These are phyloP conservation scores for Solanum tarijense DNA, from an alignment of 257 asterid genomes.

Conservation along the genomic window DNA sequence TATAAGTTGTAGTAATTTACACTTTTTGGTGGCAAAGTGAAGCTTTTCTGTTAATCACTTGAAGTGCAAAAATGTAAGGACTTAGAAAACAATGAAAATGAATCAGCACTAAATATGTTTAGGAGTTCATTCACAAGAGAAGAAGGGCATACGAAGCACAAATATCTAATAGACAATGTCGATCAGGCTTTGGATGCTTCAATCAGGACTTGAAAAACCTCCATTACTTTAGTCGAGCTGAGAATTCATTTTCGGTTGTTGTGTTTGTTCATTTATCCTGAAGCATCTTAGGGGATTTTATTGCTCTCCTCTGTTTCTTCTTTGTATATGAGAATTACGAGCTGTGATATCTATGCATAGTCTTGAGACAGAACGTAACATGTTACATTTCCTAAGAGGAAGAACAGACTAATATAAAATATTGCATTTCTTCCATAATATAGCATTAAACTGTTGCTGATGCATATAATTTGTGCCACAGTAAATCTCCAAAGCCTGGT, in stretches of 20 bases:
- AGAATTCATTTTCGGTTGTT: neutral
- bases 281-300: neutral
- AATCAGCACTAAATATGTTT: neutral
- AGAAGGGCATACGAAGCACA: neutral
- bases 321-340: neutral
- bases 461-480: neutral
- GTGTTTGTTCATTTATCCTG: neutral
- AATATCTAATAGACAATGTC: neutral
- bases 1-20: neutral
- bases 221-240: neutral
- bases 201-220: neutral
- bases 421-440: neutral
- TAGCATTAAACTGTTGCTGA: neutral
- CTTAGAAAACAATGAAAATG: neutral
- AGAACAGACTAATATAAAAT: neutral
- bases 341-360: neutral
- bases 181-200: neutral
- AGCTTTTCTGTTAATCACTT: neutral
- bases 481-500: constrained; percentile 19
- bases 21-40: neutral
- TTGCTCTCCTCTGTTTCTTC: neutral
- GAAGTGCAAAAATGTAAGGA: neutral
- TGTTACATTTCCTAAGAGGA: neutral
- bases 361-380: neutral
- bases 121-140: neutral